These are phyloP conservation scores for Botrytis porri DNA, from an alignment of 2,329 filamentous ascomycete genomes.

Conservation along the genomic window DNA sequence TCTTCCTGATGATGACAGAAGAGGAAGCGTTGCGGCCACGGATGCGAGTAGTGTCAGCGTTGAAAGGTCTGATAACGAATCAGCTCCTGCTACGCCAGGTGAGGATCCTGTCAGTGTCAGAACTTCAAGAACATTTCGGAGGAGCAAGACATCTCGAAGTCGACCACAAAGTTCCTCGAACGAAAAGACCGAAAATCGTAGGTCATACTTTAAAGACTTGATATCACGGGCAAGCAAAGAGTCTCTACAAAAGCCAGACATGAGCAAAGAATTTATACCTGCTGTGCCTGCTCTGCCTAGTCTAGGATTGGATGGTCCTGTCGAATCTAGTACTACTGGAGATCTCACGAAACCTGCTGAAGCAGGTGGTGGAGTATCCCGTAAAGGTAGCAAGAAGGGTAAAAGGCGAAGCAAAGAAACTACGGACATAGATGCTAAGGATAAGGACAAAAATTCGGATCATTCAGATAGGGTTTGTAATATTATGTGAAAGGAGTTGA, in stretches of 20 bases:
- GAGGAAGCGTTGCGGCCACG: conserved; percentile 51
- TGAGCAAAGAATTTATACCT: background rate
- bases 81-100: conserved; percentile 45
- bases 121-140: conserved; percentile 56
- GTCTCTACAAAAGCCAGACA: conserved; percentile 27
- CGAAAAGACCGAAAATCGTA: conserved; percentile 56
- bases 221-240: conserved; percentile 36
- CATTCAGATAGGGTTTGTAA: conserved; percentile 48
- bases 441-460: conserved; percentile 27
- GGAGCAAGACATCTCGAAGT: conserved; percentile 51
- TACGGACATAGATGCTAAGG: conserved; percentile 28
- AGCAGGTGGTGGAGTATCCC: background rate
- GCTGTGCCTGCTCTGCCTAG: conserved; percentile 6
- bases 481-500: conserved; percentile 42
- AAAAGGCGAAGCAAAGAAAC: conserved; percentile 31
- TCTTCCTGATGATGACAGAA: conserved; percentile 45
- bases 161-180: conserved; percentile 57
- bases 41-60: conserved; percentile 45
- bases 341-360: conserved; percentile 12
- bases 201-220: conserved; percentile 51
- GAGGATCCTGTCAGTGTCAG: conserved; percentile 56
- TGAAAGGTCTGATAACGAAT: conserved; percentile 39
- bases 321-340: conserved; percentile 17
- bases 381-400: conserved; percentile 19
- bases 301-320: conserved; percentile 13